These are phyloP conservation scores for Eremochloa ophiuroides DNA, from an alignment of 176 grass and related monocot genomes.

Conservation along the genomic window DNA sequence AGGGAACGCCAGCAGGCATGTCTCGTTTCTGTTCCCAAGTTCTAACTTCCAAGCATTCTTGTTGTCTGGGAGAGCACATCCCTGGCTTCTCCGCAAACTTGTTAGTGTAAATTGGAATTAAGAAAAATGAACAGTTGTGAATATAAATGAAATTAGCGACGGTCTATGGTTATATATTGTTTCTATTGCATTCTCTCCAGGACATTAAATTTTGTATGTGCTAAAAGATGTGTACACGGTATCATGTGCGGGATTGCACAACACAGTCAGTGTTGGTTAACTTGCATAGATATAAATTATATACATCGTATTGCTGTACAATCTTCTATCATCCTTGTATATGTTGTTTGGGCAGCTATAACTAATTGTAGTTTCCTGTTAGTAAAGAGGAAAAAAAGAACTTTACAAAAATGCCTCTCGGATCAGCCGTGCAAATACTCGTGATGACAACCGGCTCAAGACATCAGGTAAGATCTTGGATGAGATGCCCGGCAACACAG, in stretches of 20 bases:
- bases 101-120: not conserved
- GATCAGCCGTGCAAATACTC: conserved; percentile 79
- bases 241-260: not conserved
- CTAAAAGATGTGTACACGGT: not conserved
- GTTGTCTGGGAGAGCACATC: not conserved
- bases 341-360: conserved; percentile 24
- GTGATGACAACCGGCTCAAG: conserved; percentile 66
- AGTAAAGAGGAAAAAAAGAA: not conserved
- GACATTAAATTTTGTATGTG: not conserved
- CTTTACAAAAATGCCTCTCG: conserved; percentile 75
- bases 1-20: not conserved
- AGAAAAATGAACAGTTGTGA: not conserved
- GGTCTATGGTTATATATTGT: not conserved
- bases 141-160: not conserved
- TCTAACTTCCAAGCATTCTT: not conserved
- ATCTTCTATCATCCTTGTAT: conserved; percentile 9
- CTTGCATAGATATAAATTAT: conserved; percentile 16
- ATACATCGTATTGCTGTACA: conserved; percentile 43
- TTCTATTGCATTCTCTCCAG: not conserved
- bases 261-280: not conserved
- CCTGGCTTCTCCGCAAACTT: not conserved
- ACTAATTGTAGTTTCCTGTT: conserved; percentile 13
- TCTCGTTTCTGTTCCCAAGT: not conserved
- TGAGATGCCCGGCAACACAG: conserved; percentile 78
- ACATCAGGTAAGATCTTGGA: conserved; percentile 66